These are phyloP conservation scores for Trichosporon coremiiforme DNA, from an alignment of 1,284 basidiomycete species.

Conservation along the genomic window DNA sequence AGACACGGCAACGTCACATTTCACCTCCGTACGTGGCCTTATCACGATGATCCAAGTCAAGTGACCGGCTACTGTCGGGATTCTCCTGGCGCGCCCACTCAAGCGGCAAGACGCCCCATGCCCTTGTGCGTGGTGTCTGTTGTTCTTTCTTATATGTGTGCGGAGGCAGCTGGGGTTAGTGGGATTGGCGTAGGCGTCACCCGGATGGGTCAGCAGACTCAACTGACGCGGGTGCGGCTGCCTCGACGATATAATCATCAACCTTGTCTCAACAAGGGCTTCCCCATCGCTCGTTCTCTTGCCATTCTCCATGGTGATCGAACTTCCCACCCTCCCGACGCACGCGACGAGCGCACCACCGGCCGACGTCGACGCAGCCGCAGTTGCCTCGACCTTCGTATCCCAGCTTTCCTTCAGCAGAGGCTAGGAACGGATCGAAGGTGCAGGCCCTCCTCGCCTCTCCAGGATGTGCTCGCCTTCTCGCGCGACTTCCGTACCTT, in stretches of 20 bases:
- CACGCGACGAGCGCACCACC: slow-evolving; percentile 17
- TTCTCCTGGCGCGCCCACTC: background rate
- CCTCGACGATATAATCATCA: background rate
- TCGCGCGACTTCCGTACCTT: slow-evolving; percentile 46
- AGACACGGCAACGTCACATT: background rate
- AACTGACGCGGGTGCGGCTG: too few species aligned
- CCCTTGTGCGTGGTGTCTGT: background rate
- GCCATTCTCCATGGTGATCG: slow-evolving; percentile 23
- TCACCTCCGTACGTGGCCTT: background rate
- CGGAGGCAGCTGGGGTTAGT: background rate
- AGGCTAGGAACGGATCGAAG: background rate
- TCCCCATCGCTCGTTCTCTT: too few species aligned
- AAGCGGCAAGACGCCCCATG: too few species aligned
- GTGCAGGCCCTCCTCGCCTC: slow-evolving; percentile 21
- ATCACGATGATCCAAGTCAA: background rate
- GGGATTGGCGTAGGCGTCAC: background rate
- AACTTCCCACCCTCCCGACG: slow-evolving; percentile 21
- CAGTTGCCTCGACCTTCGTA: slow-evolving; percentile 20
- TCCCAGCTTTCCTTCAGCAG: background rate
- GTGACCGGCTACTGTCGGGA: background rate
- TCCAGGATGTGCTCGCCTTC: slow-evolving; percentile 36
- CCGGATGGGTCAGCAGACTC: background rate
- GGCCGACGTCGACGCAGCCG: slow-evolving; percentile 10
- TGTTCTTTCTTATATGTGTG: background rate
- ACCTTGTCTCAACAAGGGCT: background rate